Conservation (phyloP, 768 basidiomycete genomes). For the Pleurotus platypus region DNA sequence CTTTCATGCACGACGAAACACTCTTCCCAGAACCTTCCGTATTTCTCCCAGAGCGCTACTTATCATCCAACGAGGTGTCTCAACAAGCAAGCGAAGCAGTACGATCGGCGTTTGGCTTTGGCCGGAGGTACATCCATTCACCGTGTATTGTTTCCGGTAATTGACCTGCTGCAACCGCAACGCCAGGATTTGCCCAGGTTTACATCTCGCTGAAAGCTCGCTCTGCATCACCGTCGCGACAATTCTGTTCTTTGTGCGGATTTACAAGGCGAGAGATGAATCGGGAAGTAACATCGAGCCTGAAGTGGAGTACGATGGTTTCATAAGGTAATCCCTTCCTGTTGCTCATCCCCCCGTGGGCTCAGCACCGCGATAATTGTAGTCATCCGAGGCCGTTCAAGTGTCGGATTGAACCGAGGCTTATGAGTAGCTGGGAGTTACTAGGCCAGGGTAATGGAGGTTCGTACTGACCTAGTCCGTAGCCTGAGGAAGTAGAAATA, state of each 20-base stretch:
- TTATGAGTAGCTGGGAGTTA: conserved; percentile 18
- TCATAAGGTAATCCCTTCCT: neutral
- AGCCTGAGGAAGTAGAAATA: too few species aligned
- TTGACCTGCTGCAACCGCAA: neutral
- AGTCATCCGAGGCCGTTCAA: conserved; percentile 3
- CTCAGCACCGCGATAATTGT: neutral
- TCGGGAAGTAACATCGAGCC: neutral
- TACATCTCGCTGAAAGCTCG: conserved; percentile 14
- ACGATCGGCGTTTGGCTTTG: conserved; percentile 17
- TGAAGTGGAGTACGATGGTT: conserved; percentile 2
- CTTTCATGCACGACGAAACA: conserved; percentile 21
- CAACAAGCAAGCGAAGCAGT: conserved; percentile 10
- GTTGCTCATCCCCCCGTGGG: neutral
- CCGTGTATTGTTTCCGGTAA: neutral
- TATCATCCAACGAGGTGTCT: neutral
- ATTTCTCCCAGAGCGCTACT: conserved; percentile 26
- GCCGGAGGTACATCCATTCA: conserved; percentile 12
- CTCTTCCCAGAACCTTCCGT: conserved; percentile 21
- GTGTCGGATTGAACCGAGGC: conserved; percentile 2
- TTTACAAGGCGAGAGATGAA: neutral
- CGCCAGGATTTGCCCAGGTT: conserved; percentile 14
- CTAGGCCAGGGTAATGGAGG: neutral
- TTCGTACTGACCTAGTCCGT: neutral
- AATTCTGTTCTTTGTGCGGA: conserved; percentile 1
- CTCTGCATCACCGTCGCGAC: conserved; percentile 12